Evolutionary conservation across 176 grass and related monocot genomes (phyloP).

Genomic region (Oryza meyeriana): DNA sequence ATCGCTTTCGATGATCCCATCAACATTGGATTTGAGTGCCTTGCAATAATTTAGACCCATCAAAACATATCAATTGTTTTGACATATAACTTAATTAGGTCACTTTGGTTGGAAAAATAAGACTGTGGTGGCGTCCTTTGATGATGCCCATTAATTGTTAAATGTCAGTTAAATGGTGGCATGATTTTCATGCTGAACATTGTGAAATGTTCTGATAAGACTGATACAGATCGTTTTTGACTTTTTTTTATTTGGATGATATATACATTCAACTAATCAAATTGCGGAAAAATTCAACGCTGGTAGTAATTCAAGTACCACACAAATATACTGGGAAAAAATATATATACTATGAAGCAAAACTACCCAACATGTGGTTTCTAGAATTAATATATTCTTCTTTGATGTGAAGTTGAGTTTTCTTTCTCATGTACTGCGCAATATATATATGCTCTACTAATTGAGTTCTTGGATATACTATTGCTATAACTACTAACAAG

Average conservation of each 20-base stretch:
- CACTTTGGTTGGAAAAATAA: neutral
- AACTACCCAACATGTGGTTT: neutral
- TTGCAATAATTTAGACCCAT: neutral
- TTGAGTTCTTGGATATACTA: neutral
- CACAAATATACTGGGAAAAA: neutral
- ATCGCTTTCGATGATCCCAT: slow-evolving; percentile 10
- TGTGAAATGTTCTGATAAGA: neutral
- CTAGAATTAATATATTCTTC: neutral
- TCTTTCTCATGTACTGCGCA: neutral
- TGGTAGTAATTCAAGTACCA: neutral
- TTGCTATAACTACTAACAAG: neutral
- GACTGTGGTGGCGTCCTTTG: neutral
- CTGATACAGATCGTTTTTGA: neutral
- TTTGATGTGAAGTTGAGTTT: neutral
- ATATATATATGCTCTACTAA: neutral
- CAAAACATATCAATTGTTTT: neutral
- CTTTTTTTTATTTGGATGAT: neutral
- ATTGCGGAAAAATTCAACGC: neutral
- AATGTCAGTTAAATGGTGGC: neutral
- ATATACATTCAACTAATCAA: neutral
- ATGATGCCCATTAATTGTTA: neutral
- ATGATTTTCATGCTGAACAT: neutral
- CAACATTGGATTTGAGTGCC: neutral
- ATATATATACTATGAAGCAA: neutral
- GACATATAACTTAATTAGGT: neutral